Evolutionary conservation across 1,284 basidiomycete species (phyloP), one percentile per base, ranked within the genome.

Genomic region (Boletellus deceptivus): DNA sequence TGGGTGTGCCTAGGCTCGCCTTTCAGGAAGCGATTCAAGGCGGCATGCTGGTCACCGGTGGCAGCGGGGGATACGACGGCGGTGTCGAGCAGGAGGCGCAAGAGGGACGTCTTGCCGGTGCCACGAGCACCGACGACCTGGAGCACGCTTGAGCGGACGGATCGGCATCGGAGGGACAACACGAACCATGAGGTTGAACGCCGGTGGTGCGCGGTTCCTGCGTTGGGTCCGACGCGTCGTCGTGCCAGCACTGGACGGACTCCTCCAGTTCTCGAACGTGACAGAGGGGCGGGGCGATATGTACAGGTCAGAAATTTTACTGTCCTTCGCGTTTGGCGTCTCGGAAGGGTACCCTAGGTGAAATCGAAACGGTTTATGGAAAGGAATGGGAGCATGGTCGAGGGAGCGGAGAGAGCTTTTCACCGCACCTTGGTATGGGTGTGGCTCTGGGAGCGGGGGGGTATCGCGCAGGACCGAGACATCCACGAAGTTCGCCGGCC

Each of bases 161-260:
- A 20, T 3, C 14, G 16, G 10, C 3, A 6, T 10, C 1, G 9
- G 13, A 34, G 14, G 14, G 27, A 24, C 8, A 25, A 29, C 17
- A 52, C 67, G 20, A 56, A 89, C 88, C 87, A 91, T 90, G 46
- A 91, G 68, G 62, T 91, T 92, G 73, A 91, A 91, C 4, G 86
- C 86, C 8, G 87, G 85, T 14, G 86, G 76, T n/a, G 79, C 69
- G 44, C 83, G 79, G 53, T 74, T 71, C 59, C 81, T 78, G 57
- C 84, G 80, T 61, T 82, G 81, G 54, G 74, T 77, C 54, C 76
- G 75, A 58, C 82, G 77, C 55, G 72, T 75, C 49, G 75, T 66
- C 24, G 72, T 65, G 46, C 70, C 68, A 39, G 66, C 61, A 51
- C 65, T 61, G 35, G 64, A 62, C 62, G 75, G 63, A 67, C 71